These are phyloP conservation scores for Globisporangium rhizosaccharum DNA, from an alignment of 352 stramenopile genomes.

Conservation along the genomic window DNA sequence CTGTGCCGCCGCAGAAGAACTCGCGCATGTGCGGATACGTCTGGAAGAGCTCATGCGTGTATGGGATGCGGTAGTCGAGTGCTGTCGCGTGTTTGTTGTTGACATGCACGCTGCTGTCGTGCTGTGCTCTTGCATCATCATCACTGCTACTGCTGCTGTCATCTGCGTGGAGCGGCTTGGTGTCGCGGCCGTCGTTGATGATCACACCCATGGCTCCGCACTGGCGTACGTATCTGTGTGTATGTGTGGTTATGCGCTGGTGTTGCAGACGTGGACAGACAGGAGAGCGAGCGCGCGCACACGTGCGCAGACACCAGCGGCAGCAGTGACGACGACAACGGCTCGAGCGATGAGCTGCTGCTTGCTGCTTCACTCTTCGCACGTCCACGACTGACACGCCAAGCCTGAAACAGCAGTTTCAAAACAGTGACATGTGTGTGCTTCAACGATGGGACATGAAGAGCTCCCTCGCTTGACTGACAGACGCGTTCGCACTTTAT, in stretches of 20 bases:
- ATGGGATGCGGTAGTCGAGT: slow-evolving; percentile 3
- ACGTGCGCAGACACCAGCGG: background rate
- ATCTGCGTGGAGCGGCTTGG: background rate
- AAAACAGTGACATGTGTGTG: background rate
- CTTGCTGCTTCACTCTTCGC: background rate
- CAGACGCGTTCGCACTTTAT: background rate
- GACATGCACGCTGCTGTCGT: background rate
- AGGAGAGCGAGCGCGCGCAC: background rate
- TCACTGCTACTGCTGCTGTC: background rate
- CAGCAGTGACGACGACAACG: no score
- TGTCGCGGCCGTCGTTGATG: slow-evolving; percentile 11
- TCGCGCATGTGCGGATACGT: slow-evolving; percentile 68
- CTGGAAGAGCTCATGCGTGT: slow-evolving; percentile 31
- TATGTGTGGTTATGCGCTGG: background rate
- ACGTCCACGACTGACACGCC: background rate
- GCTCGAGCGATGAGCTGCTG: background rate
- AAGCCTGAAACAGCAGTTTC: background rate
- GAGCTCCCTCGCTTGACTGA: background rate
- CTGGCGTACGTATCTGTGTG: background rate
- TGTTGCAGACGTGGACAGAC: background rate
- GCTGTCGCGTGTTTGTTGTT: background rate
- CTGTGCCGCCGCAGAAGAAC: slow-evolving; percentile 75
- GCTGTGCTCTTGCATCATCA: background rate
- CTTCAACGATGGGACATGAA: background rate
- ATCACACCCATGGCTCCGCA: slow-evolving; percentile 6